These are phyloP conservation scores for Senna tora DNA, from an alignment of 306 rosid genomes.

Conservation along the genomic window DNA sequence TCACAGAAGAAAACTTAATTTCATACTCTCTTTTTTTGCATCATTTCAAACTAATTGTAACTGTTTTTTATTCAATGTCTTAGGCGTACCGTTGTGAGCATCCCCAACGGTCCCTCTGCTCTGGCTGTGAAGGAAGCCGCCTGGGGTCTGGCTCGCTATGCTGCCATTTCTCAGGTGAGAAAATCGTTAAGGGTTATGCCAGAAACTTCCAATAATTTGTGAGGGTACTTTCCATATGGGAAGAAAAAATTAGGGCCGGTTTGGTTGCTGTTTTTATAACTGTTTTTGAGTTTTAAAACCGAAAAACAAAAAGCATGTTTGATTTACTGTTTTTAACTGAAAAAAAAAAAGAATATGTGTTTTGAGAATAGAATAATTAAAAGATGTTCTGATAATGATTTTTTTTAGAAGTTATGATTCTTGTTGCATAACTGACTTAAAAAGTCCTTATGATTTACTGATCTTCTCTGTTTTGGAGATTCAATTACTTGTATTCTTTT, in stretches of 20 bases:
- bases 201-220: neutral
- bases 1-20: neutral
- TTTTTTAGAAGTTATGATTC: no score
- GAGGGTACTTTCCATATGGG: neutral
- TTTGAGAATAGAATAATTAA: no score
- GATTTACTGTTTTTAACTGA: no score
- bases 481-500: neutral
- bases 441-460: neutral
- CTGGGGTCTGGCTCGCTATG: constrained; percentile 97
- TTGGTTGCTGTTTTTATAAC: no score
- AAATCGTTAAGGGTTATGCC: neutral
- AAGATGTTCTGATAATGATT: no score
- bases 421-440: neutral
- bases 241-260: no score
- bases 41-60: neutral
- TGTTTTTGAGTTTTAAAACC: no score
- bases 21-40: constrained; percentile 4
- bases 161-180: constrained; percentile 86
- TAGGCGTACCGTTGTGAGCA: constrained; percentile 92
- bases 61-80: constrained; percentile 23
- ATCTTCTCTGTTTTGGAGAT: neutral
- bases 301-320: no score
- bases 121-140: constrained; percentile 91
- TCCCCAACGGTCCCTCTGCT: constrained; percentile 97
- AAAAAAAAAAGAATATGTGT: no score